phyloP scores from a whole-genome alignment of 2,329 filamentous ascomycete species.

The Sclerotinia nivalis region DNA sequence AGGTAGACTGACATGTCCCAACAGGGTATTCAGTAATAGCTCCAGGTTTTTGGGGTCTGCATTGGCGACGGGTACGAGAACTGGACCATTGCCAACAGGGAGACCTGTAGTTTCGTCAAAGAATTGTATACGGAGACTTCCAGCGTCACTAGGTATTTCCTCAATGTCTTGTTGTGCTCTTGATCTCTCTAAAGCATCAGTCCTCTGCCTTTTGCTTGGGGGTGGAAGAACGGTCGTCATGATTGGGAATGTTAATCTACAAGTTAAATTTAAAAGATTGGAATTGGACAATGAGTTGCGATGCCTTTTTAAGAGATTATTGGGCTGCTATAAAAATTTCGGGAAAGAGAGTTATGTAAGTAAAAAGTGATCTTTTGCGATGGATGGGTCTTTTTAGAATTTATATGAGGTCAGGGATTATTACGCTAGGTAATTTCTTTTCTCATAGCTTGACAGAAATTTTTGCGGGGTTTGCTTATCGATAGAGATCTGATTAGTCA shows the following conservation, averaged over 20 bases:
- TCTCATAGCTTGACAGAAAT: background rate
- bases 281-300: too few relatives aligned
- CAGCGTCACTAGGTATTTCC: slow-evolving; percentile 65
- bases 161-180: slow-evolving; percentile 74
- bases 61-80: slow-evolving; percentile 77
- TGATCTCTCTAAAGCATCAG: slow-evolving; percentile 70
- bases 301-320: background rate
- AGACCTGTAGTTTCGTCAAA: slow-evolving; percentile 78
- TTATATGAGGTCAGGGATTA: slow-evolving; percentile 9
- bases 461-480: background rate
- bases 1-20: slow-evolving; percentile 64
- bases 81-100: slow-evolving; percentile 60
- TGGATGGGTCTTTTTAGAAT: background rate
- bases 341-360: background rate
- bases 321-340: background rate
- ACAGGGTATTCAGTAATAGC: slow-evolving; percentile 78
- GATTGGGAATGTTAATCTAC: background rate
- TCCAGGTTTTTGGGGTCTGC: slow-evolving; percentile 88
- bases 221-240: slow-evolving; percentile 86
- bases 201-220: slow-evolving; percentile 83
- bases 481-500: background rate
- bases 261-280: background rate
- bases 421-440: background rate
- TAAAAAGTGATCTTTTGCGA: background rate
- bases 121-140: slow-evolving; percentile 84